phyloP scores from a whole-genome alignment of 495 filamentous ascomycete genomes.

The Trichocladium uniseriatum region DNA sequence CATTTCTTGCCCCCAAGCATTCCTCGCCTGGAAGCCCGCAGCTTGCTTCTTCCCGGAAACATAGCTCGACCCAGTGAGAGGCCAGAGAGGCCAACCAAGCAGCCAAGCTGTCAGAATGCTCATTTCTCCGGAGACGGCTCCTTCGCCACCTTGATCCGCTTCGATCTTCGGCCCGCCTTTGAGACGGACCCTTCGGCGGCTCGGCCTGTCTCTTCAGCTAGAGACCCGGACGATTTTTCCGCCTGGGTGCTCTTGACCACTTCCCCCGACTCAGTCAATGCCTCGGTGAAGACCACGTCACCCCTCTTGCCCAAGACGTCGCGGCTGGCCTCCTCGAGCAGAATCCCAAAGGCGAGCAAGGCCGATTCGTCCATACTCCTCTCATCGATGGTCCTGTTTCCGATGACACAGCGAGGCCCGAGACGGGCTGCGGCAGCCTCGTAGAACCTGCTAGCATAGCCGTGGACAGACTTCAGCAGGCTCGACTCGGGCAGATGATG shows the following conservation, averaged over 20 bases:
- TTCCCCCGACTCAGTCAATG: conserved; percentile 24
- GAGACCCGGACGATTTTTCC: not conserved
- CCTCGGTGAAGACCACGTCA: conserved; percentile 67
- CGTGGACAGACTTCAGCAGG: conserved; percentile 66
- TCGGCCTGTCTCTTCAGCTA: not conserved
- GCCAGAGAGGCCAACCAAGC: not conserved
- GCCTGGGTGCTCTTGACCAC: not conserved
- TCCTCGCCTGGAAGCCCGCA: too few species aligned
- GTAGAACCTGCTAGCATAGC: conserved; percentile 68
- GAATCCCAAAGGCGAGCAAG: conserved; percentile 67
- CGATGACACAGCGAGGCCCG: conserved; percentile 10
- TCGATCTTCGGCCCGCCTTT: not conserved
- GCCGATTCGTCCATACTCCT: conserved; percentile 78
- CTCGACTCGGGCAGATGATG: conserved; percentile 56
- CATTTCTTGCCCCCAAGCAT: too few species aligned
- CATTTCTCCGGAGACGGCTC: not conserved
- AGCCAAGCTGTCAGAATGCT: not conserved
- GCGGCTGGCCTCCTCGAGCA: conserved; percentile 66
- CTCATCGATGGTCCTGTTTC: conserved; percentile 35
- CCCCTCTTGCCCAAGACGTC: conserved; percentile 59
- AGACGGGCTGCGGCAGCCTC: conserved; percentile 27
- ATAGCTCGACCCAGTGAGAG: not conserved
- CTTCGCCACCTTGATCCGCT: conserved; percentile 1
- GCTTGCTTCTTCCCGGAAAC: not conserved
- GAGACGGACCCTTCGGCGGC: not conserved